phyloP scores from a whole-genome alignment of 768 basidiomycete species.

The Xerocomellus intermedius region DNA sequence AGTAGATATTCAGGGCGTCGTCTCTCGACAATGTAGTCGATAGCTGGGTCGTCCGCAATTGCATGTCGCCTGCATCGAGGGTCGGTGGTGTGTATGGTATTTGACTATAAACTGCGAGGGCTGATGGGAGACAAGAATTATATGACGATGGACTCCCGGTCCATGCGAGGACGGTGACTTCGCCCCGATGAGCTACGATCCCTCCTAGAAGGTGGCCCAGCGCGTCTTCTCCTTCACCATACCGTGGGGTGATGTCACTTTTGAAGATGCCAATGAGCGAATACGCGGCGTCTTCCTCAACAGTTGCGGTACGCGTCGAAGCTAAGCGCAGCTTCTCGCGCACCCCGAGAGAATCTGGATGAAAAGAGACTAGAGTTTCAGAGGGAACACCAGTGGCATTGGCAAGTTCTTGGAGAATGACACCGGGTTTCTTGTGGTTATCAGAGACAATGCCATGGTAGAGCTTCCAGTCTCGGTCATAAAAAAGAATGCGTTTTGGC shows the following conservation, averaged over 20 bases:
- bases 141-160: not conserved
- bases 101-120: not conserved
- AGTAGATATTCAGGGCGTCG: not conserved
- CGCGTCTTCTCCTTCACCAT: not conserved
- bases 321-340: not conserved
- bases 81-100: not conserved
- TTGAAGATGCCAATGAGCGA: not conserved
- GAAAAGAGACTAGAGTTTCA: not conserved
- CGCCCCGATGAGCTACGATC: not conserved
- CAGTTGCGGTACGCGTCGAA: not conserved
- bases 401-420: not conserved
- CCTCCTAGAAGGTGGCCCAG: not conserved
- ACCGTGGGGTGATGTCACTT: not conserved
- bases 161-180: not conserved
- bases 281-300: not conserved
- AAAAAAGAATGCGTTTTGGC: not conserved
- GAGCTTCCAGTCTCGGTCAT: not conserved
- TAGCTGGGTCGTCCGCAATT: not conserved
- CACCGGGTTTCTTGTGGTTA: not conserved
- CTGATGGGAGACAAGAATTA: not conserved
- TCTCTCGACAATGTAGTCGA: not conserved
- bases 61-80: not conserved
- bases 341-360: not conserved
- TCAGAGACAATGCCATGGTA: not conserved
- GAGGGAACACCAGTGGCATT: not conserved